These are phyloP conservation scores for Yamadazyma nakazawae DNA, from an alignment of 805 yeast species.

Conservation along the genomic window DNA sequence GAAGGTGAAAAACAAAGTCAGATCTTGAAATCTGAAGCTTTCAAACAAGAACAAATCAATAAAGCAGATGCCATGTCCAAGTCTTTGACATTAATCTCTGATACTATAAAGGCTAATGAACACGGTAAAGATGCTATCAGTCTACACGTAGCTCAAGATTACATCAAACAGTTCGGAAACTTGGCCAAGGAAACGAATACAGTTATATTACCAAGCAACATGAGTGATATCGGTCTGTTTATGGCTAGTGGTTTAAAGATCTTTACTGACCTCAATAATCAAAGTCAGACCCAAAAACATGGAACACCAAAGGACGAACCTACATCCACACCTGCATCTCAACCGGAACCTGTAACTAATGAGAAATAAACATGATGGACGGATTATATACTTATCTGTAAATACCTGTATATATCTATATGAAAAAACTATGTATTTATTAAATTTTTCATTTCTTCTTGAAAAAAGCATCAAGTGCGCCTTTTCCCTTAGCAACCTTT, in stretches of 20 bases:
- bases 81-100: slow-evolving; percentile 61
- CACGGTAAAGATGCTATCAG: slow-evolving; percentile 76
- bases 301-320: neutral
- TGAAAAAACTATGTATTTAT: neutral
- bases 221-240: slow-evolving; percentile 70
- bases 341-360: slow-evolving; percentile 1
- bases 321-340: slow-evolving; percentile 9
- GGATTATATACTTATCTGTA: slow-evolving; percentile 3
- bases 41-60: slow-evolving; percentile 58
- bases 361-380: neutral
- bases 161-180: slow-evolving; percentile 76
- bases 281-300: neutral
- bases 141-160: slow-evolving; percentile 78
- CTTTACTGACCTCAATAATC: slow-evolving; percentile 36
- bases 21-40: slow-evolving; percentile 75
- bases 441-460: slow-evolving; percentile 20
- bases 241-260: slow-evolving; percentile 78
- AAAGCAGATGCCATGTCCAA: slow-evolving; percentile 72
- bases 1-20: slow-evolving; percentile 74
- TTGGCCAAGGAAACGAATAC: slow-evolving; percentile 81
- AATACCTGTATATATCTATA: neutral
- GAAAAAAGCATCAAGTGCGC: slow-evolving; percentile 70
- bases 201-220: slow-evolving; percentile 69
- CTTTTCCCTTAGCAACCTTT: slow-evolving; percentile 54
- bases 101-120: slow-evolving; percentile 63